A percentile compares a stretch with the other conserved stretches of the same genome.
These are phyloP conservation scores for Neopestalotiopsis sp. DNA, from an alignment of 2,329 filamentous ascomycete genomes.

Conservation along the genomic window DNA sequence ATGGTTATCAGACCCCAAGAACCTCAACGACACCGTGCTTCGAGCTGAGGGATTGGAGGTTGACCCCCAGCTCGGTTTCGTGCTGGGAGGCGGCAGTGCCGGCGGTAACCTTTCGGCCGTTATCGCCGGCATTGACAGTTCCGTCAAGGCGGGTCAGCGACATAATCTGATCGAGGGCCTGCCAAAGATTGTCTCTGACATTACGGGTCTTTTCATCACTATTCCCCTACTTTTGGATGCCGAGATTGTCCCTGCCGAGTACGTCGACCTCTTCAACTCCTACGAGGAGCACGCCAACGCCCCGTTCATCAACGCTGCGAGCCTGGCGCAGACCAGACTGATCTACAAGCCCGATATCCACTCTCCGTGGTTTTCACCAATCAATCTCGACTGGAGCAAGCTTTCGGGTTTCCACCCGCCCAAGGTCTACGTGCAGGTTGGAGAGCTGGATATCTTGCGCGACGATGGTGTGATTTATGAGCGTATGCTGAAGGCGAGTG, in stretches of 20 bases:
- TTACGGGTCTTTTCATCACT: slow-evolving; percentile 9
- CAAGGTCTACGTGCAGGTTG: slow-evolving; percentile 13
- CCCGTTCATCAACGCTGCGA: not conserved
- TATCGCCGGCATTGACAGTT: slow-evolving; percentile 19
- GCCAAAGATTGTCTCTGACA: slow-evolving; percentile 18
- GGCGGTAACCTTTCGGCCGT: slow-evolving; percentile 15
- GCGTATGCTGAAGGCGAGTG: not conserved
- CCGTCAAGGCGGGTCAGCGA: not conserved
- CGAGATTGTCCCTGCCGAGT: not conserved
- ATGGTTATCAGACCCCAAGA: slow-evolving; percentile 41
- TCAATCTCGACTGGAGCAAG: not conserved
- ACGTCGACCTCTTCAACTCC: not conserved
- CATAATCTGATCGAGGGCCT: slow-evolving; percentile 12
- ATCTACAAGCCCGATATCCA: slow-evolving; percentile 1
- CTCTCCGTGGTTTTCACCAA: slow-evolving; percentile 5
- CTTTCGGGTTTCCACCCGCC: not conserved
- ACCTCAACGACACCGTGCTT: not conserved
- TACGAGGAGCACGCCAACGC: not conserved
- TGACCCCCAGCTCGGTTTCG: slow-evolving; percentile 9
- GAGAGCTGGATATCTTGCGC: slow-evolving; percentile 10
- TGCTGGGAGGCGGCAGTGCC: slow-evolving; percentile 2
- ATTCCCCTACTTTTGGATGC: not conserved
- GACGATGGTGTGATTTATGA: slow-evolving; percentile 18
- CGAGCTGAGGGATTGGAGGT: not conserved
- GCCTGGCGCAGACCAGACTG: not conserved